Evolutionary conservation across 2,329 filamentous ascomycete species (phyloP).

Genomic region (Colletotrichum australisinense): DNA sequence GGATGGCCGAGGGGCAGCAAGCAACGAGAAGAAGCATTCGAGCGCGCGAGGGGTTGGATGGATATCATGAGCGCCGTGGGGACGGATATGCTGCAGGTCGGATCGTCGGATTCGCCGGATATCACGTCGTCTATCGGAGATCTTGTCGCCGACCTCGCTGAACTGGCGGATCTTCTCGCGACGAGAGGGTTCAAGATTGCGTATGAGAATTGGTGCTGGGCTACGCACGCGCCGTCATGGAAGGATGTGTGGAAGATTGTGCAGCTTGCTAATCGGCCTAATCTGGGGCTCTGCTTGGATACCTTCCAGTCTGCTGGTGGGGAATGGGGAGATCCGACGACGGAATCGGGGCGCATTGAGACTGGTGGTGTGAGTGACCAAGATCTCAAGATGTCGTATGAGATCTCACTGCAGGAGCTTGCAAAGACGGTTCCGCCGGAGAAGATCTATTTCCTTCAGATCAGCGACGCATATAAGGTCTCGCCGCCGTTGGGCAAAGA

Average conservation of each 20-base stretch:
- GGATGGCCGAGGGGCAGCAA: constrained; percentile 72
- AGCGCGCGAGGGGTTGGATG: constrained; percentile 74
- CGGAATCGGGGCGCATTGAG: constrained; percentile 68
- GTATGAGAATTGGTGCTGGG: constrained; percentile 89
- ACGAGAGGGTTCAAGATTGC: constrained; percentile 70
- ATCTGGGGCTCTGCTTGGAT: constrained; percentile 81
- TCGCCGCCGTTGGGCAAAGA: constrained; percentile 64
- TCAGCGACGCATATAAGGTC: constrained; percentile 79
- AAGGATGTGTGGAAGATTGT: constrained; percentile 77
- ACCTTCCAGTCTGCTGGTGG: constrained; percentile 81
- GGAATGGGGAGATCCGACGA: constrained; percentile 80
- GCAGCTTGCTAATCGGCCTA: constrained; percentile 68
- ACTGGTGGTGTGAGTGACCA: constrained; percentile 49
- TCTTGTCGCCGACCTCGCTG: constrained; percentile 70
- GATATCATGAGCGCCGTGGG: constrained; percentile 77
- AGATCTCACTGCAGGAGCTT: constrained; percentile 66
- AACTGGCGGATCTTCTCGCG: constrained; percentile 72
- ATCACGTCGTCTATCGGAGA: constrained; percentile 62
- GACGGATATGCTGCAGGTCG: constrained; percentile 77
- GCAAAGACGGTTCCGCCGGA: constrained; percentile 68
- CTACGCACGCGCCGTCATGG: constrained; percentile 76
- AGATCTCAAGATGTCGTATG: constrained; percentile 62
- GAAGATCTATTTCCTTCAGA: constrained; percentile 81
- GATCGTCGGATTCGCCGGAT: constrained; percentile 71
- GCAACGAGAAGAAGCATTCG: constrained; percentile 72